These are phyloP conservation scores for Lactuca saligna DNA, from an alignment of 129 eudicot genomes.

Conservation along the genomic window DNA sequence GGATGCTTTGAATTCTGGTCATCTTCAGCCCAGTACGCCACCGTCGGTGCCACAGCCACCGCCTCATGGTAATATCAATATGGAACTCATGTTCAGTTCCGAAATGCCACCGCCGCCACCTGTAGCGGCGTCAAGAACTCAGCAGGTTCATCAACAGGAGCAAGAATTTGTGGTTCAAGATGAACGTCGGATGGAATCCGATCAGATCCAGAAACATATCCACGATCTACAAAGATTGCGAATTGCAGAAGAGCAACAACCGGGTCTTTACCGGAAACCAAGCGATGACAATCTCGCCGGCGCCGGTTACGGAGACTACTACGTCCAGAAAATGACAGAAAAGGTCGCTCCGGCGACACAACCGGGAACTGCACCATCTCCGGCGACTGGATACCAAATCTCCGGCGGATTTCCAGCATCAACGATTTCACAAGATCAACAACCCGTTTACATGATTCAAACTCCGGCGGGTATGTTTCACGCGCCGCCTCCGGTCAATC, in stretches of 20 bases:
- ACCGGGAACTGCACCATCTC: constrained; percentile 31
- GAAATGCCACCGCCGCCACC: constrained; percentile 37
- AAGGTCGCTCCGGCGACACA: constrained; percentile 26
- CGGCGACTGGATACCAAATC: constrained; percentile 41
- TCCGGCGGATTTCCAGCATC: constrained; percentile 42
- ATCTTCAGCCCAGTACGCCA: constrained; percentile 35
- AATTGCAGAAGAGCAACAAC: constrained; percentile 50
- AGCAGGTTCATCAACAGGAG: constrained; percentile 22
- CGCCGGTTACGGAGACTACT: constrained; percentile 44
- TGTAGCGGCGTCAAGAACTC: constrained; percentile 20
- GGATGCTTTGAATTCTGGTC: constrained; percentile 67
- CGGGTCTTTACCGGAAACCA: constrained; percentile 35
- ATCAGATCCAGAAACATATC: constrained; percentile 69
- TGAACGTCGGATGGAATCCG: constrained; percentile 39
- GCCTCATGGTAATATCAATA: constrained; percentile 43
- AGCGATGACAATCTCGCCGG: constrained; percentile 57
- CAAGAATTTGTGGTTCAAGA: constrained; percentile 24
- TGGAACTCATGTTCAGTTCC: constrained; percentile 56
- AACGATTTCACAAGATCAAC: constrained; percentile 39
- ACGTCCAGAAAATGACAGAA: constrained; percentile 44
- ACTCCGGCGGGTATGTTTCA: constrained; percentile 57
- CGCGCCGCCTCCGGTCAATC: constrained; percentile 50
- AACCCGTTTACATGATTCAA: constrained; percentile 65
- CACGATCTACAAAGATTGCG: constrained; percentile 58
- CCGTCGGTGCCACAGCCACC: constrained; percentile 21